These are phyloP conservation scores for Dacryopinax primogenitus DNA, from an alignment of 768 basidiomycete species.

Conservation along the genomic window DNA sequence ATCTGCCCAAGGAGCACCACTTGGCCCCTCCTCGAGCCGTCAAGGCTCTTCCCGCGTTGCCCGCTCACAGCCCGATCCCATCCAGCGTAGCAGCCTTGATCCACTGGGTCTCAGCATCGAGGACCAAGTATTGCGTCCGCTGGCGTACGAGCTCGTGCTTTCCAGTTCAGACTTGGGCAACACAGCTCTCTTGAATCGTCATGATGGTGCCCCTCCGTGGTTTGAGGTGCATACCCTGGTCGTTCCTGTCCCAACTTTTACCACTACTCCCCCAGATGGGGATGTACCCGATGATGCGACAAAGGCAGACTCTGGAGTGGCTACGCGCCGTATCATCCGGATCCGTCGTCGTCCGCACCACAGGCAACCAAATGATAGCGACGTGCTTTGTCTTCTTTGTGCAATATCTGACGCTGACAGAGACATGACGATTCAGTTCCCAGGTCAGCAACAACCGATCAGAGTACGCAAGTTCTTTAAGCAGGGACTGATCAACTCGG, in stretches of 20 bases:
- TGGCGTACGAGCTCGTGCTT: constrained; percentile 1
- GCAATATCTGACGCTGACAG: constrained; percentile 6
- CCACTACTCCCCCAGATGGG: not conserved
- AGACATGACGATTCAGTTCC: constrained; percentile 6
- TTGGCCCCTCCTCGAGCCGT: not conserved
- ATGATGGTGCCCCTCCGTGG: not conserved
- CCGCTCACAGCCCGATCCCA: not conserved
- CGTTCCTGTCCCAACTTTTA: not conserved
- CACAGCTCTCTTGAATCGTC: not conserved
- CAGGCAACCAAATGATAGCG: constrained; percentile 4
- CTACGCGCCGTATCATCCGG: not conserved
- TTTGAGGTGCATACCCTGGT: constrained; percentile 5
- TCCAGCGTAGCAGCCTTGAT: not conserved
- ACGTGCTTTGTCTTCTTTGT: constrained; percentile 8
- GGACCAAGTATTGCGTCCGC: constrained; percentile 1
- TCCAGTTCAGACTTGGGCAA: not conserved
- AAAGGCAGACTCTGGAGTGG: not conserved
- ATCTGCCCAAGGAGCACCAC: not conserved
- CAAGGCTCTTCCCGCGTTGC: not conserved
- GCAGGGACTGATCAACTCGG: constrained; percentile 6
- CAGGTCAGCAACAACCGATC: not conserved
- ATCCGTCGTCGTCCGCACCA: not conserved
- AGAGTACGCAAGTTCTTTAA: constrained; percentile 7
- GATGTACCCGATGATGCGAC: not conserved
- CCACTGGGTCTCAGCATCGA: not conserved